phyloP scores from a whole-genome alignment of 768 basidiomycete species.

The Leucosporidium scottii region DNA sequence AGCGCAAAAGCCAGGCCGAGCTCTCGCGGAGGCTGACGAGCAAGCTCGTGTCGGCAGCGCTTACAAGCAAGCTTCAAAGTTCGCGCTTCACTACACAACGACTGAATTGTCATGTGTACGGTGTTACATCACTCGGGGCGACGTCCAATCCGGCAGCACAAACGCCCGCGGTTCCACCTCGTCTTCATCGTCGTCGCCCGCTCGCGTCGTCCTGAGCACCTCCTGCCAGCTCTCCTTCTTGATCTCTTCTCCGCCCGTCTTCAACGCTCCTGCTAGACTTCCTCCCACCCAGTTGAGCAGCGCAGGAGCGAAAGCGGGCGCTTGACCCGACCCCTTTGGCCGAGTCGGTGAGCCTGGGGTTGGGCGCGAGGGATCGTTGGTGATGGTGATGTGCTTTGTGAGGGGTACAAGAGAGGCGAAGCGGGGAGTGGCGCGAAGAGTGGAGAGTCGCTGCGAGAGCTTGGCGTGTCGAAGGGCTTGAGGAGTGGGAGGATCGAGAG shows the following conservation, averaged over 20 bases:
- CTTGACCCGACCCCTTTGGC: slow-evolving; percentile 59
- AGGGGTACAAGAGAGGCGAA: slow-evolving; percentile 68
- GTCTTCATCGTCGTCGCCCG: not conserved
- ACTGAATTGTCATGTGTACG: too few species aligned
- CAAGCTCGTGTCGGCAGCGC: too few species aligned
- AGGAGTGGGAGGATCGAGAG: not conserved
- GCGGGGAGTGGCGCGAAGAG: slow-evolving; percentile 49
- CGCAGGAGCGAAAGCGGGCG: slow-evolving; percentile 77
- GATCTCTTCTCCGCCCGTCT: slow-evolving; percentile 77
- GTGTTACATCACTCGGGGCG: too few species aligned
- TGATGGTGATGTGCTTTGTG: slow-evolving; percentile 63
- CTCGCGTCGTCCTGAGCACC: not conserved
- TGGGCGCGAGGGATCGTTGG: slow-evolving; percentile 72
- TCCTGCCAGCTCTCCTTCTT: slow-evolving; percentile 40
- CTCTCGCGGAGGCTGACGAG: too few species aligned
- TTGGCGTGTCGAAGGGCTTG: slow-evolving; percentile 5
- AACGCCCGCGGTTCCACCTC: not conserved
- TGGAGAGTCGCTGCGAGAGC: slow-evolving; percentile 14
- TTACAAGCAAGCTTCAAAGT: too few species aligned
- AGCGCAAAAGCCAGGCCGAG: too few species aligned
- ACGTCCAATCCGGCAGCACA: slow-evolving; percentile 7
- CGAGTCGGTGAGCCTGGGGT: not conserved
- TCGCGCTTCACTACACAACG: too few species aligned
- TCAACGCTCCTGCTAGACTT: slow-evolving; percentile 78
- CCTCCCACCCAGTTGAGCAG: slow-evolving; percentile 88